phyloP scores from a whole-genome alignment of 2,329 filamentous ascomycete species.

The Fusarium sp. region DNA sequence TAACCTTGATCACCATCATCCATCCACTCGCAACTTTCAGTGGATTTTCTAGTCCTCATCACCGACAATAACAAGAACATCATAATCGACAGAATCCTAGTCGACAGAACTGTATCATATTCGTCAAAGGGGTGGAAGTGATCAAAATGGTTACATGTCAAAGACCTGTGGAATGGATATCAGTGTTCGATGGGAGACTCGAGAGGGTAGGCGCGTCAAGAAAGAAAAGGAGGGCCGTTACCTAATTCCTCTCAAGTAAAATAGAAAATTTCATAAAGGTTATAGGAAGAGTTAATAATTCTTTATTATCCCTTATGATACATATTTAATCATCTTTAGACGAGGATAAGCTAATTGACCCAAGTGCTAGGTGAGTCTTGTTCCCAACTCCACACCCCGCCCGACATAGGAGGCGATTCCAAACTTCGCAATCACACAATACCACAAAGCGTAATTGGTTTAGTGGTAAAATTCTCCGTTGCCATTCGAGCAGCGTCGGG shows the following conservation, averaged over 20 bases:
- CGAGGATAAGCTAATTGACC: too few species aligned
- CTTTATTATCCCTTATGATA: not conserved
- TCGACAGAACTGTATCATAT: not conserved
- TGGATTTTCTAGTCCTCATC: not conserved
- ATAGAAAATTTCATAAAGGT: too few species aligned
- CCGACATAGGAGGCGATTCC: not conserved
- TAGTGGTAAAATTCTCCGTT: not conserved
- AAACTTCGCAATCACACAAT: not conserved
- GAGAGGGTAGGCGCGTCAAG: not conserved
- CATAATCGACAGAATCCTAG: not conserved
- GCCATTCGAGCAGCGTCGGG: not conserved
- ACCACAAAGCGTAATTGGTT: not conserved
- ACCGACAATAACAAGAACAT: not conserved
- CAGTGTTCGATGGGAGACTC: not conserved
- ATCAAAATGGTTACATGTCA: not conserved
- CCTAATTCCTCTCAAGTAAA: too few species aligned
- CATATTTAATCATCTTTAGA: too few species aligned
- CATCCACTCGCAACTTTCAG: not conserved
- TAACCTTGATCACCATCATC: not conserved
- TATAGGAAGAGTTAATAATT: not conserved
- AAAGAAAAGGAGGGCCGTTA: not conserved
- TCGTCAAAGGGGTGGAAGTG: not conserved
- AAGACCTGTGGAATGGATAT: not conserved
- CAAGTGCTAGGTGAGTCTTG: not conserved
- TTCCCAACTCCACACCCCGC: not conserved